A percentile compares a stretch with the other conserved stretches of the same genome.
Evolutionary conservation across 2,329 filamentous ascomycete genomes (phyloP).

Genomic region (Pestalotiopsis sp.): DNA sequence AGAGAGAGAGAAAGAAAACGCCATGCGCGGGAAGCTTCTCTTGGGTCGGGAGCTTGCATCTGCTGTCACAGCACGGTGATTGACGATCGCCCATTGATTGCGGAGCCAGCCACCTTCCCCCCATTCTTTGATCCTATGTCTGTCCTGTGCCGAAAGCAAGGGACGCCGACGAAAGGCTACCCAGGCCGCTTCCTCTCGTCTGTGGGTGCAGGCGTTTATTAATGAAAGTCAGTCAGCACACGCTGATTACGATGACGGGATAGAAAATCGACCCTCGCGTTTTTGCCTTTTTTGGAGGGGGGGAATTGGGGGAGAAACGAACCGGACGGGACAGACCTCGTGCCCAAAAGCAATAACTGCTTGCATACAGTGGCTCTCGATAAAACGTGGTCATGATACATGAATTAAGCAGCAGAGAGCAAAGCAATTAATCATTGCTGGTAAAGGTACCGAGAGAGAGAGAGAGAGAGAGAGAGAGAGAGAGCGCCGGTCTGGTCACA

Average conservation of each 20-base stretch:
- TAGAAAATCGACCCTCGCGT: not conserved
- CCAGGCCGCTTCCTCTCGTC: not conserved
- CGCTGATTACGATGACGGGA: not conserved
- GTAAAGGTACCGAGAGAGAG: not conserved
- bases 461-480: not conserved
- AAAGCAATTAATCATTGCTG: not conserved
- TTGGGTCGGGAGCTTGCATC: conserved; percentile 27
- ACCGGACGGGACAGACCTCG: not conserved
- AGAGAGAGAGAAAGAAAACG: conserved; percentile 20
- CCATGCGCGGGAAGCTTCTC: conserved; percentile 29
- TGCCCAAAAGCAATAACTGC: not conserved
- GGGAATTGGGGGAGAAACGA: not conserved
- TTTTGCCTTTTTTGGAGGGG: not conserved
- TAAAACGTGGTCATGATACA: conserved; percentile 4
- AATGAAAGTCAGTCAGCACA: conserved; percentile 1
- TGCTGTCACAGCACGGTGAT: not conserved
- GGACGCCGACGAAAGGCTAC: not conserved
- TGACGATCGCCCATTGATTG: conserved; percentile 12
- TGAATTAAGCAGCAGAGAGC: not conserved
- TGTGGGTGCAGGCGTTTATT: not conserved
- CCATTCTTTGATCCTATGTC: not conserved
- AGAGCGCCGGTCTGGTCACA: not conserved
- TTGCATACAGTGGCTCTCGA: conserved; percentile 2
- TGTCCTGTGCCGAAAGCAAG: not conserved
- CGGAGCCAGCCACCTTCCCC: conserved; percentile 1